Percentiles rank a stretch among this genome's conserved stretches.
These are phyloP conservation scores for Lodderomyces orthopsilosis DNA, from an alignment of 1,139 yeast species.

Conservation along the genomic window DNA sequence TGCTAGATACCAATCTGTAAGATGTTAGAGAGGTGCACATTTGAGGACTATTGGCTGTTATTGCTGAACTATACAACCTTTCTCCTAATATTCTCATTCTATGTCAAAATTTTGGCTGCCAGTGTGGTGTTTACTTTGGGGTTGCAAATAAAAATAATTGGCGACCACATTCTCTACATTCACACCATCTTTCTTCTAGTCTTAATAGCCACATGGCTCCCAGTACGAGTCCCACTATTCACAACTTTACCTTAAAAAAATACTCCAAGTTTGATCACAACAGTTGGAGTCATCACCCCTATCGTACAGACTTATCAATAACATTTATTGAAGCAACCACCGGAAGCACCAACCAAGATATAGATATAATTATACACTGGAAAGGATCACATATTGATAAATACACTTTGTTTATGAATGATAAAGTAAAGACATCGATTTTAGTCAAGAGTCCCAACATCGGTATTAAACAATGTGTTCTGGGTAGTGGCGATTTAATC, in stretches of 20 bases:
- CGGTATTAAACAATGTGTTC: slow-evolving; percentile 23
- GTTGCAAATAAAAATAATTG: not conserved
- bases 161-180: not conserved
- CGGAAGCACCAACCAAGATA: slow-evolving; percentile 6
- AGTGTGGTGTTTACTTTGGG: too few species aligned
- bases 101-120: too few species aligned
- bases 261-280: slow-evolving; percentile 11
- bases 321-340: slow-evolving; percentile 15
- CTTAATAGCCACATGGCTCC: not conserved
- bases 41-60: too few species aligned
- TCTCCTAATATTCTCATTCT: too few species aligned
- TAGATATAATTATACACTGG: slow-evolving; percentile 17
- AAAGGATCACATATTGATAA: slow-evolving; percentile 19
- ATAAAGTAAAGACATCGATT: slow-evolving; percentile 16
- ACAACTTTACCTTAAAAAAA: slow-evolving; percentile 12
- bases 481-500: slow-evolving; percentile 17
- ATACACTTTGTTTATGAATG: not conserved
- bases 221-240: not conserved
- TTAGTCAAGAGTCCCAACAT: slow-evolving; percentile 23
- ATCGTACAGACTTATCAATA: slow-evolving; percentile 23
- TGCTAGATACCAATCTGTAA: too few species aligned
- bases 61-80: too few species aligned
- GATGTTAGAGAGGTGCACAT: too few species aligned
- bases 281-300: slow-evolving; percentile 28
- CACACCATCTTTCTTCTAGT: not conserved